These are phyloP conservation scores for Coemansia sp. DNA, from an alignment of 192 early-diverging fungal species.

Conservation along the genomic window DNA sequence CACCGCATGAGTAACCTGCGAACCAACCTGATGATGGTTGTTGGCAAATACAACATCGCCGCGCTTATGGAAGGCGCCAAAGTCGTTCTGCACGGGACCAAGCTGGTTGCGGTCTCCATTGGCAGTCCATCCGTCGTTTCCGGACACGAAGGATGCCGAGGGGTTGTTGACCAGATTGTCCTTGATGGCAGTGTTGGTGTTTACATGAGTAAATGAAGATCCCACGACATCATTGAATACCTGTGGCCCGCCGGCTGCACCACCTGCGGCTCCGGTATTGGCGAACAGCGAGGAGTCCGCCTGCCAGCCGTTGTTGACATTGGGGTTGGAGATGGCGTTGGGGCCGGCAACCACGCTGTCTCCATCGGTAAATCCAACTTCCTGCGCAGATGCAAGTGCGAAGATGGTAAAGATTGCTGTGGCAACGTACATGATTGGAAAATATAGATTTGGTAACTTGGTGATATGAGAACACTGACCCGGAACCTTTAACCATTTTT, in stretches of 20 bases:
- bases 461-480: background rate
- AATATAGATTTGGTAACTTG: background rate
- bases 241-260: slow-evolving; percentile 12
- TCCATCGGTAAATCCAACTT: slow-evolving; percentile 42
- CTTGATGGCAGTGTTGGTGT: slow-evolving; percentile 45
- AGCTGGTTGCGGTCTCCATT: slow-evolving; percentile 47
- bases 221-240: slow-evolving; percentile 48
- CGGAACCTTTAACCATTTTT: background rate
- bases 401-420: slow-evolving; percentile 10
- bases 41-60: slow-evolving; percentile 46
- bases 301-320: slow-evolving; percentile 53
- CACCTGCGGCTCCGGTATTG: slow-evolving; percentile 5
- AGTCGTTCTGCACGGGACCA: slow-evolving; percentile 49
- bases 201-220: slow-evolving; percentile 46
- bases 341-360: slow-evolving; percentile 33
- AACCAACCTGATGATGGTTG: slow-evolving; percentile 36
- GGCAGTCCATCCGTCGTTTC: slow-evolving; percentile 52
- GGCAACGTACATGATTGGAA: slow-evolving; percentile 10
- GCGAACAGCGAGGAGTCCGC: slow-evolving; percentile 39
- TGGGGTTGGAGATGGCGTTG: slow-evolving; percentile 48
- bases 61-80: slow-evolving; percentile 27
- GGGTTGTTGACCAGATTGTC: slow-evolving; percentile 54
- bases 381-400: slow-evolving; percentile 17
- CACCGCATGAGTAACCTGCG: slow-evolving; percentile 8
- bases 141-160: slow-evolving; percentile 27